Evolutionary conservation across 2,329 filamentous ascomycete species (phyloP), one percentile per base, ranked within the genome.

Genomic region (Pyrenophora teres): DNA sequence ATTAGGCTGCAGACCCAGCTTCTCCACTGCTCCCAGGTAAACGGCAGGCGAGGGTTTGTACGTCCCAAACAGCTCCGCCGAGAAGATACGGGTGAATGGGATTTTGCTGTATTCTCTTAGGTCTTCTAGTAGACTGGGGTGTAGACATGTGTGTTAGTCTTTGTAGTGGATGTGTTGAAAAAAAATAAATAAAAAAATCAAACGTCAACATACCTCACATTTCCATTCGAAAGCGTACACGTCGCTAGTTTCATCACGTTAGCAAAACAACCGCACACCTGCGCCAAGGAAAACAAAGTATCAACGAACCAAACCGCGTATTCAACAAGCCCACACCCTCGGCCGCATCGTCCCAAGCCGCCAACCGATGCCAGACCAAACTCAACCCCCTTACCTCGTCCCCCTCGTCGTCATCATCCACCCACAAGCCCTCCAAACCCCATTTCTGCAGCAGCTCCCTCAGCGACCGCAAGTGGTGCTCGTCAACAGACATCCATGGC

Each of bases 161-260:
- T 9, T 16, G 21, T 4, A 7, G 3, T 12, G 25, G 6, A 27
- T 4, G 25, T 27, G 7, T 39, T 40, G 13, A n/a, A n/a, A n/a
- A n/a, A n/a, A n/a, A n/a, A n/a, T n/a, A n/a, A n/a, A n/a, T n/a
- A n/a, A n/a, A 6, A 6, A n/a, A 7, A 23, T 25, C 7, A 27
- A 19, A 21, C 6, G 8, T 21, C 15, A 19, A 41, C 38, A 15
- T 37, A 42, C 46, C 46, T 21, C 9, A 78, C 67, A 68, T 92
- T 93, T 31, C 88, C 90, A 68, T 94, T 94, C 23, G 87, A 90
- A 21, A 93, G 76, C 0, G 87, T 90, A 35, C 83, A 80, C 0
- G 87, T 89, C 39, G 62, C 63, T 66, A 38, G n/a, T 27, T 23
- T 25, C 23, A 6, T 9, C 23, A 27, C 37, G n/a, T 47, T 27